Evolutionary conservation across 495 filamentous ascomycete genomes (phyloP).

Genomic region (Aspergillus sparsus): DNA sequence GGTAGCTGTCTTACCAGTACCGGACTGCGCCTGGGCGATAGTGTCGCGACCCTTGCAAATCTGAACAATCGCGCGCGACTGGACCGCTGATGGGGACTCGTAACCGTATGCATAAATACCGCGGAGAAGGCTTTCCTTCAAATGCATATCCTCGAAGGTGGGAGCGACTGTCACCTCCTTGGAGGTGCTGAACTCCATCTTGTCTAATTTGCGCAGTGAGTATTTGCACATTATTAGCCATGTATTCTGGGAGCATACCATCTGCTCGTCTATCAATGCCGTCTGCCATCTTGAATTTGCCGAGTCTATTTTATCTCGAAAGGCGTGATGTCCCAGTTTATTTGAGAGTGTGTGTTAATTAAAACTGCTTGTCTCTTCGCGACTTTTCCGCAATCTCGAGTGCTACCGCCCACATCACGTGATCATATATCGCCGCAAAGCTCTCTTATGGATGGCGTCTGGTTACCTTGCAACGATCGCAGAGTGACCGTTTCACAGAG

Average conservation of each 20-base stretch:
- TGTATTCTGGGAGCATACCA: conserved; percentile 40
- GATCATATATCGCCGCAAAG: conserved; percentile 33
- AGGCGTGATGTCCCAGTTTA: conserved; percentile 13
- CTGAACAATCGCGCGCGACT: conserved; percentile 96
- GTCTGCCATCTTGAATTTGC: conserved; percentile 71
- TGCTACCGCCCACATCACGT: conserved; percentile 34
- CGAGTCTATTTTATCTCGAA: conserved; percentile 7
- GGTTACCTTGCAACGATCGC: background rate
- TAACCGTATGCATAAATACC: conserved; percentile 99
- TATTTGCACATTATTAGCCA: conserved; percentile 11
- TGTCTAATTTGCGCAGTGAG: conserved; percentile 58
- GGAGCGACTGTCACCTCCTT: conserved; percentile 92
- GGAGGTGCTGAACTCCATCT: conserved; percentile 96
- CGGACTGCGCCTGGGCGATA: conserved; percentile 98
- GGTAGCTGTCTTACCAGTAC: conserved; percentile 98
- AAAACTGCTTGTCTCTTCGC: conserved; percentile 17
- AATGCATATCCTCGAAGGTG: conserved; percentile 73
- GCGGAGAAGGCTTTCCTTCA: conserved; percentile 95
- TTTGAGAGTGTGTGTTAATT: background rate
- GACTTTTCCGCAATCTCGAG: conserved; percentile 32
- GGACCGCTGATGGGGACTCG: conserved; percentile 94
- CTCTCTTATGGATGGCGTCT: conserved; percentile 27
- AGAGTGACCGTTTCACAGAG: background rate
- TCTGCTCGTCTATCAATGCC: conserved; percentile 92
- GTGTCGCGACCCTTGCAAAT: conserved; percentile 98